phyloP scores from a whole-genome alignment of 2,329 filamentous ascomycete genomes.

The Stagonosporopsis vannaccii region DNA sequence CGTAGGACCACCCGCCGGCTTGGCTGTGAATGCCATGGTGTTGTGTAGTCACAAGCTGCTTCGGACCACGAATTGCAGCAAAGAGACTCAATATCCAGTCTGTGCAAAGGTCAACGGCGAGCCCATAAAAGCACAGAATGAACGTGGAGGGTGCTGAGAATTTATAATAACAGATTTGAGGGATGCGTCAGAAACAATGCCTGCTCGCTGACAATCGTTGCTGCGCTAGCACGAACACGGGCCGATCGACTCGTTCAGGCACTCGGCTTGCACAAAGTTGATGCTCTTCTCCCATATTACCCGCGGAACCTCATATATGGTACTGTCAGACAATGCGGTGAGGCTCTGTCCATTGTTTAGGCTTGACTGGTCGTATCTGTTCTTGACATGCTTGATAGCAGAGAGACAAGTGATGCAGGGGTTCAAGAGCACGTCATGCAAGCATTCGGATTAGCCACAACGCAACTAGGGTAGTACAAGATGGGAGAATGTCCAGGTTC shows the following conservation, averaged over 20 bases:
- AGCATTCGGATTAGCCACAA: slow-evolving; percentile 8
- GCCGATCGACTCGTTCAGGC: slow-evolving; percentile 6
- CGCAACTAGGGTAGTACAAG: slow-evolving; percentile 6
- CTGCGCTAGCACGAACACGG: slow-evolving; percentile 9
- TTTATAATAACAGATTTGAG: slow-evolving; percentile 3
- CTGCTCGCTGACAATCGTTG: background rate
- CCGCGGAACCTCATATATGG: background rate
- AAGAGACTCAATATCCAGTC: background rate
- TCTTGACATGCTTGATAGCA: too few relatives aligned
- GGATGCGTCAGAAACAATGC: slow-evolving; percentile 4
- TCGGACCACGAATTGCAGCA: background rate
- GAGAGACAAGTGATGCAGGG: background rate
- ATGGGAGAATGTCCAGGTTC: slow-evolving; percentile 48
- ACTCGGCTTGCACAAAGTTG: background rate
- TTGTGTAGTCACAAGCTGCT: background rate
- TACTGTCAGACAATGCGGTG: background rate
- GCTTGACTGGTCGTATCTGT: background rate
- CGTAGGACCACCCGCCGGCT: background rate
- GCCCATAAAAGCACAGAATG: background rate
- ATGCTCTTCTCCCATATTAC: background rate
- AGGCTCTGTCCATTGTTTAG: background rate
- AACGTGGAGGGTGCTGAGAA: background rate
- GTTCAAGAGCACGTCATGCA: slow-evolving; percentile 10
- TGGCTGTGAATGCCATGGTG: background rate
- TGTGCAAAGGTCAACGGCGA: background rate